Evolutionary conservation across 2,329 filamentous ascomycete species (phyloP).

Genomic region (Exophiala xenobiotica): DNA sequence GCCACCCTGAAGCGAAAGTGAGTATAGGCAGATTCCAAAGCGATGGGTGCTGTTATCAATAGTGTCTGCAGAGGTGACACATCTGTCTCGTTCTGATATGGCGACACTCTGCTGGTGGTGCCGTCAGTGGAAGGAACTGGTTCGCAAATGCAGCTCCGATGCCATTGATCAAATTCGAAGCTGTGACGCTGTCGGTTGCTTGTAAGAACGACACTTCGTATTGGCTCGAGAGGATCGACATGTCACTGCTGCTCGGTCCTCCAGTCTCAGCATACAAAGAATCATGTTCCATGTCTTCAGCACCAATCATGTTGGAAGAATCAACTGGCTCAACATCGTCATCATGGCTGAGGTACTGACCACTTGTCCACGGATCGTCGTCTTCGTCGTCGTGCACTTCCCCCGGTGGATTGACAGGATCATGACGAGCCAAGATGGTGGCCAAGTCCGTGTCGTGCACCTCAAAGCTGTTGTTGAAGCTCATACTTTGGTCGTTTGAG

Average conservation of each 20-base stretch:
- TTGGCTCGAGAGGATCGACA: constrained; percentile 12
- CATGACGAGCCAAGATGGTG: background rate
- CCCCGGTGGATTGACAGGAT: background rate
- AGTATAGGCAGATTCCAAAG: too few species aligned
- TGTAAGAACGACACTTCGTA: constrained; percentile 7
- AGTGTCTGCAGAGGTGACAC: constrained; percentile 7
- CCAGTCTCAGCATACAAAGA: constrained; percentile 2
- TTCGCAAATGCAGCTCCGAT: constrained; percentile 11
- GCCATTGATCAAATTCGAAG: constrained; percentile 11
- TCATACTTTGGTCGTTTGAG: constrained; percentile 2
- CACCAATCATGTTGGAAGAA: constrained; percentile 17
- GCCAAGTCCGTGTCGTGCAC: constrained; percentile 5
- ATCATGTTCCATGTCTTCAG: constrained; percentile 8
- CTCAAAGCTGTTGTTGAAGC: constrained; percentile 17
- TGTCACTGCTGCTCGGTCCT: constrained; percentile 1
- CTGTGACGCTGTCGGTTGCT: constrained; percentile 5
- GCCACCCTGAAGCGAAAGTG: too few species aligned
- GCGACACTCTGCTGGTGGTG: constrained; percentile 7
- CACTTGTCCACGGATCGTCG: constrained; percentile 5
- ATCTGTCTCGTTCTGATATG: constrained; percentile 1
- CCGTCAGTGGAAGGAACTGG: background rate
- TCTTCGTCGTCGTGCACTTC: constrained; percentile 7
- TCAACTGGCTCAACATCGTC: constrained; percentile 8
- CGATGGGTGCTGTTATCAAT: too few species aligned
- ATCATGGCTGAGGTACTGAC: constrained; percentile 1